These are phyloP conservation scores for Ophiostoma piceae DNA, from an alignment of 2,329 filamentous ascomycete species.

Conservation along the genomic window DNA sequence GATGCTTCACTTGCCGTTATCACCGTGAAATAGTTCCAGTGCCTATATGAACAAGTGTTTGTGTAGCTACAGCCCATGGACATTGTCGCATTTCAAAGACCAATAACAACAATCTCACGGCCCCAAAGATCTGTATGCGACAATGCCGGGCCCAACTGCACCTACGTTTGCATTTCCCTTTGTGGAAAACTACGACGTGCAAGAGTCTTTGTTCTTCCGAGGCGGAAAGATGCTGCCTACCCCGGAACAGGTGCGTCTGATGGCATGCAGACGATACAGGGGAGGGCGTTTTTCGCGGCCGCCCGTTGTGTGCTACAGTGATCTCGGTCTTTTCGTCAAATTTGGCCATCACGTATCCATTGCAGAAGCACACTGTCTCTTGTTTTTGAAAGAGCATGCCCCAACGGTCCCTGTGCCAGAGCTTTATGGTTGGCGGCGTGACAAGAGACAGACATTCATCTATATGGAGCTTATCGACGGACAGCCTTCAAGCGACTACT, in stretches of 20 bases:
- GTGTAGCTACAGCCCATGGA: not conserved
- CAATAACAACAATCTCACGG: not conserved
- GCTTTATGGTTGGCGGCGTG: slow-evolving; percentile 27
- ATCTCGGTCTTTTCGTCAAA: slow-evolving; percentile 32
- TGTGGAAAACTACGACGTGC: slow-evolving; percentile 20
- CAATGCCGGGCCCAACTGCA: not conserved
- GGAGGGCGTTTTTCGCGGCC: slow-evolving; percentile 8
- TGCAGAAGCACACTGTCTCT: slow-evolving; percentile 29
- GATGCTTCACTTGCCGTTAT: not conserved
- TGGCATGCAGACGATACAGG: too few relatives aligned
- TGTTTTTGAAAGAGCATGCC: slow-evolving; percentile 21
- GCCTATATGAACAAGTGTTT: not conserved
- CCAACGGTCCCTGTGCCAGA: slow-evolving; percentile 27
- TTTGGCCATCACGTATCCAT: slow-evolving; percentile 31
- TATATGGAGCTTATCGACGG: slow-evolving; percentile 31
- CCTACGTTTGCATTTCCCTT: slow-evolving; percentile 16
- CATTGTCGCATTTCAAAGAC: not conserved
- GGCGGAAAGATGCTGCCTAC: slow-evolving; percentile 7
- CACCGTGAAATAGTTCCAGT: not conserved
- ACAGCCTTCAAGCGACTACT: slow-evolving; percentile 13
- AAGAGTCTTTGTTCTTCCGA: slow-evolving; percentile 10
- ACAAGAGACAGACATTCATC: slow-evolving; percentile 30
- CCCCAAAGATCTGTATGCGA: not conserved
- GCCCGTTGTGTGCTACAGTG: not conserved
- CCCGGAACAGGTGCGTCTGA: slow-evolving; percentile 14